These are phyloP conservation scores for Malania oleifera DNA, from an alignment of 164 flowering plant species.

Conservation along the genomic window DNA sequence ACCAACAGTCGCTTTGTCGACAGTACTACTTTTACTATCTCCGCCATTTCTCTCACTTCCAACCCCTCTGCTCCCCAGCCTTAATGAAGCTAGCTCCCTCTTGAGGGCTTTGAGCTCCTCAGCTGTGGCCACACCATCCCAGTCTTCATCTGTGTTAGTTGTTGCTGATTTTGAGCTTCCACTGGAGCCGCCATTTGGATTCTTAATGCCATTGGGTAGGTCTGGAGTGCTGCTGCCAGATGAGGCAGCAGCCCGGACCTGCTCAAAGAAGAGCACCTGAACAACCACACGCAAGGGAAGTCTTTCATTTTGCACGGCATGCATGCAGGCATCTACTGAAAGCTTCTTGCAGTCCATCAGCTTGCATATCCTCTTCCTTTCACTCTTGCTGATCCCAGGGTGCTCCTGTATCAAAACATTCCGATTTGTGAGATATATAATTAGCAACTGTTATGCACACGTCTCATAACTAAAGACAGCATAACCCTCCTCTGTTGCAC, in stretches of 20 bases:
- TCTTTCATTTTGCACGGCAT: slow-evolving; percentile 93
- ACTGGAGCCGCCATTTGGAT: slow-evolving; percentile 41
- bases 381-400: slow-evolving; percentile 71
- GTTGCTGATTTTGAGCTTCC: slow-evolving; percentile 60
- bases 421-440: too few relatives aligned
- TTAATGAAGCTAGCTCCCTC: slow-evolving; percentile 51
- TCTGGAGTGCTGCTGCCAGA: slow-evolving; percentile 56
- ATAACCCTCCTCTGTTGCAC: too few relatives aligned
- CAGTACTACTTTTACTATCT: slow-evolving; percentile 13
- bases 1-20: slow-evolving; percentile 36
- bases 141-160: slow-evolving; percentile 61
- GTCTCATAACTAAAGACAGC: too few relatives aligned
- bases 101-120: slow-evolving; percentile 62
- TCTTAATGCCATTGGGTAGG: slow-evolving; percentile 43
- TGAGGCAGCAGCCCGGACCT: slow-evolving; percentile 55
- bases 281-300: slow-evolving; percentile 84
- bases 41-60: slow-evolving; percentile 21
- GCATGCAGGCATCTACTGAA: slow-evolving; percentile 88
- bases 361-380: slow-evolving; percentile 80
- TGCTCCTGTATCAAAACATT: slow-evolving; percentile 58
- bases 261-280: slow-evolving; percentile 96
- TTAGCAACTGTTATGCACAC: too few relatives aligned
- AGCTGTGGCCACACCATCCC: slow-evolving; percentile 53
- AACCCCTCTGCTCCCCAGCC: slow-evolving; percentile 26
- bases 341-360: slow-evolving; percentile 94